A percentile compares a stretch with the other conserved stretches of the same genome.
These are phyloP conservation scores for Clausena lansium DNA, from an alignment of 345 rosid species.

Conservation along the genomic window DNA sequence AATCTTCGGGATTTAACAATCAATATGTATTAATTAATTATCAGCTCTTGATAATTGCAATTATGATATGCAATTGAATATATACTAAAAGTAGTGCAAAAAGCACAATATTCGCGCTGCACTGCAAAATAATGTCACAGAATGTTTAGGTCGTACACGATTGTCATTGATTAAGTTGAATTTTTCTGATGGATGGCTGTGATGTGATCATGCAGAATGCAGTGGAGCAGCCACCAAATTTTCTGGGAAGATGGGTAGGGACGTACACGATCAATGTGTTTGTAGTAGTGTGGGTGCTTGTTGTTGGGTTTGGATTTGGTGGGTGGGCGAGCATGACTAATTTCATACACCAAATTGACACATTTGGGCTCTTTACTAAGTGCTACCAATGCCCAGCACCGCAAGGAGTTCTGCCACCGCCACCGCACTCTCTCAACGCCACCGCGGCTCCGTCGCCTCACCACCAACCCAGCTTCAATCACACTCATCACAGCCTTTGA, in stretches of 20 bases:
- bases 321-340: conserved; percentile 95
- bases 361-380: conserved; percentile 91
- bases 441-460: conserved; percentile 44
- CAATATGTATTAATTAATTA: background rate
- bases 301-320: conserved; percentile 95
- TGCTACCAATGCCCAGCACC: conserved; percentile 89
- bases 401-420: conserved; percentile 28
- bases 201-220: conserved; percentile 63
- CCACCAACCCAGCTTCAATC: conserved; percentile 37
- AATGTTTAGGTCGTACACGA: background rate
- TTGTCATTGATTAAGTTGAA: background rate
- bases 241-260: conserved; percentile 81
- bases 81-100: background rate
- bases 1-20: conserved; percentile 4
- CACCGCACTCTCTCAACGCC: conserved; percentile 33
- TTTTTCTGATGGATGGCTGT: conserved; percentile 18
- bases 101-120: conserved; percentile 23
- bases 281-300: conserved; percentile 85
- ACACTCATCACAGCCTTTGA: conserved; percentile 49
- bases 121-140: conserved; percentile 3
- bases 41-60: background rate
- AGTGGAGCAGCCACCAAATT: conserved; percentile 83
- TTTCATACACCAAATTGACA: conserved; percentile 89
- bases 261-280: conserved; percentile 70
- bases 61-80: background rate